These are phyloP conservation scores for Quercus mongolica DNA, from an alignment of 306 rosid species.

Conservation along the genomic window DNA sequence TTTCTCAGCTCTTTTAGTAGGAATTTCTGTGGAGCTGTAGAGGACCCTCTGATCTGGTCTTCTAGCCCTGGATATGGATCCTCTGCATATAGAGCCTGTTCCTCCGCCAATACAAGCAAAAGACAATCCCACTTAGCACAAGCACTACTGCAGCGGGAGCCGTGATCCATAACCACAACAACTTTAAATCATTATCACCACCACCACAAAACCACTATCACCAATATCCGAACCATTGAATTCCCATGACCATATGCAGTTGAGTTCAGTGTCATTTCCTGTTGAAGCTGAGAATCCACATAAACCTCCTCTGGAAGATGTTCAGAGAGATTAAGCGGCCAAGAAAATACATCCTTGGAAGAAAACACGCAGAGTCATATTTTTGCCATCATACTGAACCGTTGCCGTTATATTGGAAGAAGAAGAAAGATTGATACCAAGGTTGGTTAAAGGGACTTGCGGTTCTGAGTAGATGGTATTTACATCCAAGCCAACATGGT, in stretches of 20 bases:
- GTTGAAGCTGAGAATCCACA: slow-evolving; percentile 75
- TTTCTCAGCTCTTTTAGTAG: slow-evolving; percentile 37
- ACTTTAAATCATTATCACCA: background rate
- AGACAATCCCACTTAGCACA: slow-evolving; percentile 18
- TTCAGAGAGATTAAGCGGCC: slow-evolving; percentile 36
- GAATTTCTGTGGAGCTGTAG: slow-evolving; percentile 56
- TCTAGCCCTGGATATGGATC: slow-evolving; percentile 52
- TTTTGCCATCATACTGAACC: slow-evolving; percentile 31
- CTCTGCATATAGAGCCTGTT: slow-evolving; percentile 17
- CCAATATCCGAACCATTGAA: slow-evolving; percentile 23
- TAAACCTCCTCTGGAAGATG: slow-evolving; percentile 38
- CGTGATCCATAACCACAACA: slow-evolving; percentile 47
- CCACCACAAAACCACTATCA: background rate
- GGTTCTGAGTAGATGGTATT: slow-evolving; percentile 47
- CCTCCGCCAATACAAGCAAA: slow-evolving; percentile 23
- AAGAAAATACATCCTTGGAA: slow-evolving; percentile 4
- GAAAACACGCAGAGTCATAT: slow-evolving; percentile 26
- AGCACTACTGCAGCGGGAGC: slow-evolving; percentile 11
- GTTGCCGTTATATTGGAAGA: background rate
- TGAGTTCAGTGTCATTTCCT: slow-evolving; percentile 40
- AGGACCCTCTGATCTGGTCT: slow-evolving; percentile 49
- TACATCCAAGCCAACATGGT: slow-evolving; percentile 14
- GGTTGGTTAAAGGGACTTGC: slow-evolving; percentile 20
- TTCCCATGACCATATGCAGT: slow-evolving; percentile 57
- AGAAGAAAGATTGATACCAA: slow-evolving; percentile 27